Evolutionary conservation across 2,329 filamentous ascomycete species (phyloP).

Genomic region (Botrytis deweyae): DNA sequence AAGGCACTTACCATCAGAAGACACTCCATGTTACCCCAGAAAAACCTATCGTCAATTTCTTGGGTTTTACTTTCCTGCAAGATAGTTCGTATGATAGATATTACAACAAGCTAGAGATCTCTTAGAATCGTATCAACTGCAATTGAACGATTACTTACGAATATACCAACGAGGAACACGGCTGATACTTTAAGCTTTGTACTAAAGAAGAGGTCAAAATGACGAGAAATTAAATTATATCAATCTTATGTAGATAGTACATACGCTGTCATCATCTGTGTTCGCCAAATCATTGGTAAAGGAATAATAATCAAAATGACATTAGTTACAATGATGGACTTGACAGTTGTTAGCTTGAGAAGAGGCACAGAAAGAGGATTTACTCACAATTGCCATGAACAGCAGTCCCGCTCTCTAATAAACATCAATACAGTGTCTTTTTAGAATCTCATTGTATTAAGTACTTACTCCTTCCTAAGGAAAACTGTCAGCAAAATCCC

Average conservation of each 20-base stretch:
- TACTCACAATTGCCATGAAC: conserved; percentile 5
- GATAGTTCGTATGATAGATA: conserved; percentile 18
- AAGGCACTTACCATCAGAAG: conserved; percentile 26
- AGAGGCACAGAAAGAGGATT: not conserved
- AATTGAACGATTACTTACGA: conserved; percentile 20
- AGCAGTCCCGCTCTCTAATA: not conserved
- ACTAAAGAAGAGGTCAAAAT: not conserved
- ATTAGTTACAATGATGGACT: conserved; percentile 28
- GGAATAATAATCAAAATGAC: conserved; percentile 29
- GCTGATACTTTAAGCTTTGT: conserved; percentile 25
- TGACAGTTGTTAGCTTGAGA: not conserved
- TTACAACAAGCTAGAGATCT: conserved; percentile 23
- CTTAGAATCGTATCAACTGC: not conserved
- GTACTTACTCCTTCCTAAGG: conserved; percentile 4
- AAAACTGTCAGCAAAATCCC: not conserved
- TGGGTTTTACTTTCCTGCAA: not conserved
- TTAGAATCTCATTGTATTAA: no score
- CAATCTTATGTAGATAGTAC: not conserved
- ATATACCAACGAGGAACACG: conserved; percentile 26
- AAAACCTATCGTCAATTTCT: not conserved
- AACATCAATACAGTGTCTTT: not conserved
- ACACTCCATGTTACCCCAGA: conserved; percentile 28
- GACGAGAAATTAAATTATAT: not conserved
- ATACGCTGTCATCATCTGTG: conserved; percentile 22
- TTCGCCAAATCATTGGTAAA: conserved; percentile 27